These are phyloP conservation scores for Sphagnum tenellum DNA, from an alignment of 225 moss, liverwort and hornwort genomes.

Conservation along the genomic window DNA sequence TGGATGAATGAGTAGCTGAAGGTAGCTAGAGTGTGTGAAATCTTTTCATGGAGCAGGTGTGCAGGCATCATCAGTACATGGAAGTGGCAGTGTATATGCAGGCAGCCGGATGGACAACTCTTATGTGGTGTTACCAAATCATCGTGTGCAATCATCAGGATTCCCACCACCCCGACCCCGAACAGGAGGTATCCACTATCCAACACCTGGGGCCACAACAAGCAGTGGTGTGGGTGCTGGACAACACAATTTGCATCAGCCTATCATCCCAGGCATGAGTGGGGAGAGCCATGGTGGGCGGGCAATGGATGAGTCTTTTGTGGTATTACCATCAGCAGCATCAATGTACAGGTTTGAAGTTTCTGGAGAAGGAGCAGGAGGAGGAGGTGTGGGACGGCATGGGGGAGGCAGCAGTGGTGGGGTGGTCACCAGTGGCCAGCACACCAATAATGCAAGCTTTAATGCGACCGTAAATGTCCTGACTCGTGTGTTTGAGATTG, in stretches of 20 bases:
- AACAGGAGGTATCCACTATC: constrained; percentile 72
- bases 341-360: constrained; percentile 84
- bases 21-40: too few species aligned
- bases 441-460: constrained; percentile 92
- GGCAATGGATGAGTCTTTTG: constrained; percentile 96
- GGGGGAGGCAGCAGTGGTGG: constrained; percentile 26
- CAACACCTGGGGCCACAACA: constrained; percentile 55
- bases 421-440: constrained; percentile 47
- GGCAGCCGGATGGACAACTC: constrained; percentile 95
- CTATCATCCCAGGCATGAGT: constrained; percentile 11
- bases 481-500: constrained; percentile 89
- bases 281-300: constrained; percentile 73
- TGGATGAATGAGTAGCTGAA: too few species aligned
- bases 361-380: constrained; percentile 41
- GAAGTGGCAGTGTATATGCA: constrained; percentile 79
- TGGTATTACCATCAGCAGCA: constrained; percentile 93
- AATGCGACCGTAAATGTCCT: constrained; percentile 92
- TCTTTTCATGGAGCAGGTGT: constrained; percentile 21
- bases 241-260: too few species aligned
- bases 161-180: constrained; percentile 58
- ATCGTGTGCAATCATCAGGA: constrained; percentile 39
- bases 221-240: constrained; percentile 12
- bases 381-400: constrained; percentile 31
- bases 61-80: constrained; percentile 71
- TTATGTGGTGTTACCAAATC: constrained; percentile 91